phyloP scores from a whole-genome alignment of 2,329 filamentous ascomycete genomes.

The Calonectria fujianensis region DNA sequence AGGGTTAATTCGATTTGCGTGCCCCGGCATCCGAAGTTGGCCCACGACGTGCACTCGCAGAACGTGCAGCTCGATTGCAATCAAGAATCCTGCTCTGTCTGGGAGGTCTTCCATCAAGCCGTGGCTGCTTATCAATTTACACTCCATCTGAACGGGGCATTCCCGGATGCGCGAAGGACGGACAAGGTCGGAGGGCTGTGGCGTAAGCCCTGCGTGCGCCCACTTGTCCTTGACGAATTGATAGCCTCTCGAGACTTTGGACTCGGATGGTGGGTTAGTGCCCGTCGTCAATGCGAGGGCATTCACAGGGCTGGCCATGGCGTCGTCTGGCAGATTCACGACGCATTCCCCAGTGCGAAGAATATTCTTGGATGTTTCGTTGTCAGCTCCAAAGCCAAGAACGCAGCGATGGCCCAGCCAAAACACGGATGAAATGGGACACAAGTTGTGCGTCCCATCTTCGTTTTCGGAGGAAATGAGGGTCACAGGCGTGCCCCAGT shows the following conservation, averaged over 20 bases:
- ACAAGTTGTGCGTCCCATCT: slow-evolving; percentile 64
- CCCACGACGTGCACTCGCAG: slow-evolving; percentile 59
- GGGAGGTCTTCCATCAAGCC: slow-evolving; percentile 59
- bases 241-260: slow-evolving; percentile 59
- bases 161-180: slow-evolving; percentile 60
- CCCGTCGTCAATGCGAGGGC: slow-evolving; percentile 63
- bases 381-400: slow-evolving; percentile 61
- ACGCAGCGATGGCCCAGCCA: slow-evolving; percentile 66
- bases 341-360: slow-evolving; percentile 64
- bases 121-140: slow-evolving; percentile 58
- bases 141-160: slow-evolving; percentile 67
- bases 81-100: neutral
- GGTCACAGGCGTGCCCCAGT: slow-evolving; percentile 65
- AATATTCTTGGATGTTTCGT: slow-evolving; percentile 64
- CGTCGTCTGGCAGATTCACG: slow-evolving; percentile 63
- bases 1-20: slow-evolving; percentile 63
- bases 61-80: slow-evolving; percentile 41
- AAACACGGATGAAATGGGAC: slow-evolving; percentile 66
- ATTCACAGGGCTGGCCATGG: slow-evolving; percentile 60
- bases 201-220: slow-evolving; percentile 57
- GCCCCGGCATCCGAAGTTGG: slow-evolving; percentile 59
- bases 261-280: slow-evolving; percentile 51
- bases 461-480: slow-evolving; percentile 63
- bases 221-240: slow-evolving; percentile 64
- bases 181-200: slow-evolving; percentile 58